Conservation (phyloP, 805 yeast genomes). For the Hanseniaspora singularis region DNA sequence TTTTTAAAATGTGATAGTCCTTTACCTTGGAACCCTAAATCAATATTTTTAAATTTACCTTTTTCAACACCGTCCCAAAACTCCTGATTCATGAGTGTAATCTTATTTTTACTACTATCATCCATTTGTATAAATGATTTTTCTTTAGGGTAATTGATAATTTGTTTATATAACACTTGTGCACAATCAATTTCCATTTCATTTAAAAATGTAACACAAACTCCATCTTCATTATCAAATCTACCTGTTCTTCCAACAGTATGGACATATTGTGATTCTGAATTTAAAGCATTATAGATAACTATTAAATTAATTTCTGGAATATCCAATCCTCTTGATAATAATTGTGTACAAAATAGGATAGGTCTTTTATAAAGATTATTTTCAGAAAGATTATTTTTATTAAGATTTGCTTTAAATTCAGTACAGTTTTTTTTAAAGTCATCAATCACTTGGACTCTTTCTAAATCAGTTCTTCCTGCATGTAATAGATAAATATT, state of each 20-base stretch:
- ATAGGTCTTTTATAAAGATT: constrained; percentile 40
- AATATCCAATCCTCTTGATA: constrained; percentile 94
- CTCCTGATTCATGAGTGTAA: constrained; percentile 36
- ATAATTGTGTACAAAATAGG: constrained; percentile 81
- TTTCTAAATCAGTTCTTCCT: constrained; percentile 75
- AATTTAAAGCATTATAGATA: constrained; percentile 72
- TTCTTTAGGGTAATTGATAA: constrained; percentile 39
- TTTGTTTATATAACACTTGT: constrained; percentile 39
- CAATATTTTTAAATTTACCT: constrained; percentile 48
- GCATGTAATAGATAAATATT: constrained; percentile 72
- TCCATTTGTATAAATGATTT: constrained; percentile 31
- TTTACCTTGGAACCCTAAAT: constrained; percentile 84
- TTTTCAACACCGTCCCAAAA: constrained; percentile 50
- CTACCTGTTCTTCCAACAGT: constrained; percentile 94
- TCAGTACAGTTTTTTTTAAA: constrained; percentile 39
- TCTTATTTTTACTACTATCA: constrained; percentile 34
- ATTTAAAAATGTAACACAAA: constrained; percentile 60
- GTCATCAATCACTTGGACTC: constrained; percentile 60
- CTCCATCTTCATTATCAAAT: constrained; percentile 66
- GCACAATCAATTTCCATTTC: constrained; percentile 52
- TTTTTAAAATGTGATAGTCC: constrained; percentile 53
- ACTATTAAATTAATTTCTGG: constrained; percentile 69
- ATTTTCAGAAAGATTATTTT: no score
- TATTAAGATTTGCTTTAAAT: constrained; percentile 1
- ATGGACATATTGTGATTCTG: constrained; percentile 91